Evolutionary conservation across 768 basidiomycete genomes (phyloP).

Genomic region (Trametes cingulata): DNA sequence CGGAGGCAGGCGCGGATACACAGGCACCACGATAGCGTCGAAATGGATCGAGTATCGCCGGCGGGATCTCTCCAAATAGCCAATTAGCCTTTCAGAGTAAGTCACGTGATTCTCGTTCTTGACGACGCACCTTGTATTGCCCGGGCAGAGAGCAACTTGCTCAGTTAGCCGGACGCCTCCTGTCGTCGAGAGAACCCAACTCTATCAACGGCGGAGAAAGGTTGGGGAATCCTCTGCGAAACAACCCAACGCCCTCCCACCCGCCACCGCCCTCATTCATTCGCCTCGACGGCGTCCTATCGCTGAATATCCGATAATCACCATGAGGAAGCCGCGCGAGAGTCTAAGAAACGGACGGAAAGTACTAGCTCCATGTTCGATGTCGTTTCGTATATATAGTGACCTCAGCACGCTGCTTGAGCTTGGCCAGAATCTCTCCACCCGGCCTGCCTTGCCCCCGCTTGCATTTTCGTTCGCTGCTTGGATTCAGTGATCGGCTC

Average conservation of each 20-base stretch:
- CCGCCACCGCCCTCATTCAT: conserved; percentile 11
- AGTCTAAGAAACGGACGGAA: neutral
- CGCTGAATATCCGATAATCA: conserved; percentile 19
- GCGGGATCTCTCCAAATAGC: conserved; percentile 14
- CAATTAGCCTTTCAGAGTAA: conserved; percentile 22
- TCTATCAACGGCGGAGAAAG: conserved; percentile 22
- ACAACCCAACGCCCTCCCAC: conserved; percentile 19
- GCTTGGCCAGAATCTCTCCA: neutral
- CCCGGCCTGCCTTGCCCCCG: no score
- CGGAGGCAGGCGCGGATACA: neutral
- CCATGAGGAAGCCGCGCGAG: conserved; percentile 8
- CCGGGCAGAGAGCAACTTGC: neutral
- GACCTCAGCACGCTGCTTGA: neutral
- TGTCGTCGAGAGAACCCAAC: conserved; percentile 15
- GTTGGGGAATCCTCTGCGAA: conserved; percentile 23
- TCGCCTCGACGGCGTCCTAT: conserved; percentile 9
- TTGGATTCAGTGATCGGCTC: no score
- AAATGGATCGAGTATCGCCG: conserved; percentile 12
- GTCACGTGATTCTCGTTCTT: conserved; percentile 18
- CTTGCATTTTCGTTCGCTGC: no score
- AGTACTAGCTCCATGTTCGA: neutral
- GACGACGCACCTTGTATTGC: conserved; percentile 12
- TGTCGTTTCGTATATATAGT: neutral
- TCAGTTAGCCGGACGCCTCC: conserved; percentile 5
- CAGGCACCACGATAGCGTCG: conserved; percentile 15